Conservation (phyloP, 441 rosid genomes). For the Melastoma candidum region DNA sequence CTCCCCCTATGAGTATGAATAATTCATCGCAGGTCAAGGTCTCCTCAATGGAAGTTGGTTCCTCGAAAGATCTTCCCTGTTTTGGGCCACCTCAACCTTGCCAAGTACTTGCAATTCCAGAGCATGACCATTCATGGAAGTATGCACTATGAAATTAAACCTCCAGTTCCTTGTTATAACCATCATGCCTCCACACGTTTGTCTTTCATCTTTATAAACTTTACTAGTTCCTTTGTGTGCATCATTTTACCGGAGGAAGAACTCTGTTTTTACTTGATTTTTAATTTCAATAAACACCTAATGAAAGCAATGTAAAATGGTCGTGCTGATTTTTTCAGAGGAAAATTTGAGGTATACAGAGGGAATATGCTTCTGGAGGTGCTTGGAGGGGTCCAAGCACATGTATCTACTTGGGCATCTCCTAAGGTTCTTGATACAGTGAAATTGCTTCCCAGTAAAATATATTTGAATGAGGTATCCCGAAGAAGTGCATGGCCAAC, state of each 20-base stretch:
- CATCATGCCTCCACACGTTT: neutral
- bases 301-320: conserved; percentile 11
- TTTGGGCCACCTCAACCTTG: conserved; percentile 23
- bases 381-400: conserved; percentile 82
- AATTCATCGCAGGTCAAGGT: conserved; percentile 30
- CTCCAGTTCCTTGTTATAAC: neutral
- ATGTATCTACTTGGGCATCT: conserved; percentile 76
- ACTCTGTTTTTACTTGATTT: neutral
- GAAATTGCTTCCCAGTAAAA: conserved; percentile 49
- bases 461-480: conserved; percentile 70
- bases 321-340: conserved; percentile 39
- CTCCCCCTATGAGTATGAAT: conserved; percentile 21
- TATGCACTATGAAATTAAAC: conserved; percentile 28
- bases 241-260: neutral
- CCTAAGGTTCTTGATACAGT: conserved; percentile 77
- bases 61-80: conserved; percentile 25
- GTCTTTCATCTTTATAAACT: conserved; percentile 9
- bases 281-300: neutral
- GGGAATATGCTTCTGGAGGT: conserved; percentile 36
- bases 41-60: conserved; percentile 23
- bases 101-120: conserved; percentile 56
- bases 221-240: conserved; percentile 3
- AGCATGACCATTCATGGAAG: conserved; percentile 88
- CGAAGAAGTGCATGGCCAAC: conserved; percentile 74
- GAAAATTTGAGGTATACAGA: conserved; percentile 59